These are phyloP conservation scores for Tolypocladium cylindrosporum DNA, from an alignment of 2,329 filamentous ascomycete genomes.

Conservation along the genomic window DNA sequence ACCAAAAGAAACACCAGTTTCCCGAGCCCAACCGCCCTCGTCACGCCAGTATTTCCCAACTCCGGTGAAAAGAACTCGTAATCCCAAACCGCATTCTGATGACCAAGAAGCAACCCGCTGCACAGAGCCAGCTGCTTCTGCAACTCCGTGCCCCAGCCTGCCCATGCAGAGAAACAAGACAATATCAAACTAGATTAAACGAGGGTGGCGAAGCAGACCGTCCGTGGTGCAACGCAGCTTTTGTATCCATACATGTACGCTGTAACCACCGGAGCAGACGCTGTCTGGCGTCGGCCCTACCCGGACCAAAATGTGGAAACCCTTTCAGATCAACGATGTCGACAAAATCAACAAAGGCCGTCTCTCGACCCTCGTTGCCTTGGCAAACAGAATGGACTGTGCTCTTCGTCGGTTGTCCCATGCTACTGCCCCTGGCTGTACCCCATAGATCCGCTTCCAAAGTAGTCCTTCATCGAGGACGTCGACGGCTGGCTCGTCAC, in stretches of 20 bases:
- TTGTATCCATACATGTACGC: background rate
- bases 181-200: background rate
- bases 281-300: background rate
- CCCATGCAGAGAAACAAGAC: background rate
- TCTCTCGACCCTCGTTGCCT: background rate
- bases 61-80: background rate
- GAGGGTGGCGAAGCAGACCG: background rate
- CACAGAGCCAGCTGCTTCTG: background rate
- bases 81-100: background rate
- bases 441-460: constrained; percentile 23
- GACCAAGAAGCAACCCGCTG: background rate
- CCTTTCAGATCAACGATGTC: background rate
- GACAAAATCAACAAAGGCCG: background rate
- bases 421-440: constrained; percentile 6
- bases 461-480: constrained; percentile 36
- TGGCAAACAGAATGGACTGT: background rate
- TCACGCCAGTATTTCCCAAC: background rate
- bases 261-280: background rate
- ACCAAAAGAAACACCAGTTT: background rate
- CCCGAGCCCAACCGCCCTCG: background rate
- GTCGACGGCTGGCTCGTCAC: constrained; percentile 24
- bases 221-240: no score
- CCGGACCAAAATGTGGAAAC: background rate
- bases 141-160: background rate
- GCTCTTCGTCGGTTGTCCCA: background rate